Conservation (phyloP, 768 basidiomycete species). For the Pulveroboletus sp. region DNA sequence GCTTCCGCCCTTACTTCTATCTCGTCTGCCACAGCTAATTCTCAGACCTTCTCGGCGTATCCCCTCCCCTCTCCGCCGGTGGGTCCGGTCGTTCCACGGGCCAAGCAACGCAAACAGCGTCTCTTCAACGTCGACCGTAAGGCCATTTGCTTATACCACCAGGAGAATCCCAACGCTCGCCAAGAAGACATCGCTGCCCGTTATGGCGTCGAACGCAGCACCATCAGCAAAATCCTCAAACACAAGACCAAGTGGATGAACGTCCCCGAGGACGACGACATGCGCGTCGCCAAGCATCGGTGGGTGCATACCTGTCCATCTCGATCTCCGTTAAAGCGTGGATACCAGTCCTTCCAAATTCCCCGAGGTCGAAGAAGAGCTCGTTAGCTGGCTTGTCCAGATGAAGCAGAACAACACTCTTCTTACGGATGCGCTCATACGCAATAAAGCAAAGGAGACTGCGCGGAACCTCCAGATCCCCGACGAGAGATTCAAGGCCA, state of each 20-base stretch:
- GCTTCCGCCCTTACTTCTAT: conserved; percentile 51
- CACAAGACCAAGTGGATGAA: conserved; percentile 79
- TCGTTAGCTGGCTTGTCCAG: conserved; percentile 57
- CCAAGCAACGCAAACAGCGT: conserved; percentile 65
- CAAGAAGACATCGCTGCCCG: conserved; percentile 80
- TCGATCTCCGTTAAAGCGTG: conserved; percentile 5
- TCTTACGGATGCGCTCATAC: conserved; percentile 63
- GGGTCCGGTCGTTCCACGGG: conserved; percentile 31
- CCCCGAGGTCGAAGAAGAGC: conserved; percentile 66
- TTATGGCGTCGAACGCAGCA: conserved; percentile 84
- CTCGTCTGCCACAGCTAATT: conserved; percentile 37
- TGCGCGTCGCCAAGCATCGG: conserved; percentile 69
- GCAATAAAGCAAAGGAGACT: conserved; percentile 64
- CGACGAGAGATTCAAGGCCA: conserved; percentile 84
- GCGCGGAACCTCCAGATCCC: conserved; percentile 52
- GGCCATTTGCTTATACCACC: conserved; percentile 66
- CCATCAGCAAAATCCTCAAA: conserved; percentile 91
- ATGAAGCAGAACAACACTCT: conserved; percentile 43
- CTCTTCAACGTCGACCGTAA: conserved; percentile 74
- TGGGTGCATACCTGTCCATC: conserved; percentile 26
- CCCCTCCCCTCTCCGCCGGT: conserved; percentile 27
- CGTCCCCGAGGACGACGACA: conserved; percentile 53
- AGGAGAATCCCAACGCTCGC: conserved; percentile 59
- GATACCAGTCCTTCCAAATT: conserved; percentile 68
- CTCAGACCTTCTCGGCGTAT: conserved; percentile 29